Conservation (phyloP, 2,329 filamentous ascomycete species). For the Hymenoscyphus fraxineus region DNA sequence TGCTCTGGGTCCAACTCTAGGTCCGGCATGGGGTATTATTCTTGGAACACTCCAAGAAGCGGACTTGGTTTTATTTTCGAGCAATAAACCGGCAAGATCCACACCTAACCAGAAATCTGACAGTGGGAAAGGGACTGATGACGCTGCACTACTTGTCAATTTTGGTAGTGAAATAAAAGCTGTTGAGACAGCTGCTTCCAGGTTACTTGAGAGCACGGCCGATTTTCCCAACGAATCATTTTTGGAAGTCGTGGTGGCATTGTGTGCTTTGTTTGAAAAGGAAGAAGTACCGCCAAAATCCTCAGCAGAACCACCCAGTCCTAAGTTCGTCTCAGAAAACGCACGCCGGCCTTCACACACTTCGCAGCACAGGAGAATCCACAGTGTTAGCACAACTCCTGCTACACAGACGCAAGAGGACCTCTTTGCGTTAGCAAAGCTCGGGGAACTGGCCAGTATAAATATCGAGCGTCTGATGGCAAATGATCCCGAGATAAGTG, state of each 20-base stretch:
- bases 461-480: conserved; percentile 72
- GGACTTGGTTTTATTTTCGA: conserved; percentile 72
- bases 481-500: conserved; percentile 62
- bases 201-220: conserved; percentile 85
- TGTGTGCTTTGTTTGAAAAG: conserved; percentile 65
- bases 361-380: conserved; percentile 29
- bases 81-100: conserved; percentile 50
- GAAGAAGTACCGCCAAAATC: conserved; percentile 22
- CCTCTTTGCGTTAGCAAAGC: conserved; percentile 67
- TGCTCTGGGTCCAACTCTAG: conserved; percentile 82
- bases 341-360: conserved; percentile 31
- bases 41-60: conserved; percentile 90
- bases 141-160: conserved; percentile 51
- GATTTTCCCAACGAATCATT: conserved; percentile 87
- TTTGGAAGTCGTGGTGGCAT: conserved; percentile 67
- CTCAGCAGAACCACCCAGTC: conserved; percentile 27
- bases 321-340: conserved; percentile 24
- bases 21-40: conserved; percentile 82
- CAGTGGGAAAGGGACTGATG: conserved; percentile 36
- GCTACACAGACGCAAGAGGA: conserved; percentile 57
- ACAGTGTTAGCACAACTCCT: conserved; percentile 46
- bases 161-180: conserved; percentile 79
- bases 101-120: conserved; percentile 47
- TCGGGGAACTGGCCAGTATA: conserved; percentile 67
- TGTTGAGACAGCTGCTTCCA: conserved; percentile 80